Evolutionary conservation across 305 asterid species (phyloP).

Genomic region (Solanum hybrid): DNA sequence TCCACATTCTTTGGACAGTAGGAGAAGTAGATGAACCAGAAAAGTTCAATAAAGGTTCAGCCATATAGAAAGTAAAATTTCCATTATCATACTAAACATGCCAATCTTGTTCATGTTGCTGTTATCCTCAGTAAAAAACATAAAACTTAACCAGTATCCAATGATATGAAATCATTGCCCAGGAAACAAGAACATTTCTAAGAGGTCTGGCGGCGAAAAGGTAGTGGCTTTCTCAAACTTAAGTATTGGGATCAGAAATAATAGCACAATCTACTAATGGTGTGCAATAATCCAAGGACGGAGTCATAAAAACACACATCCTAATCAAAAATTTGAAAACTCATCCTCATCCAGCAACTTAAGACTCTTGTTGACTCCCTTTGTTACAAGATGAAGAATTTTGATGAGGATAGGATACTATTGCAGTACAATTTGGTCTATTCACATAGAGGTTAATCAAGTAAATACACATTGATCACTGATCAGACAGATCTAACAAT

Average conservation of each 20-base stretch:
- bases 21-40: neutral
- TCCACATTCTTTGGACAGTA: neutral
- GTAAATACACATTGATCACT: neutral
- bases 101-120: neutral
- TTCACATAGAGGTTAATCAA: neutral
- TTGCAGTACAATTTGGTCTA: neutral
- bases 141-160: neutral
- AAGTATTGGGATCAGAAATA: neutral
- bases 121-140: neutral
- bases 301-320: neutral
- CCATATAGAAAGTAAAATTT: neutral
- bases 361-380: neutral
- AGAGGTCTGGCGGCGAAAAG: neutral
- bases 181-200: neutral
- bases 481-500: neutral
- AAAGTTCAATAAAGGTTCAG: neutral
- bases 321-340: neutral
- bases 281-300: neutral
- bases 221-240: neutral
- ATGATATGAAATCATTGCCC: neutral
- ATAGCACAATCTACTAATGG: neutral
- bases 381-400: neutral
- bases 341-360: neutral
- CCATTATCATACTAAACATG: neutral
- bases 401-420: neutral